Percentiles rank a stretch among this genome's conserved stretches.
These are phyloP conservation scores for Phytophthora europaea DNA, from an alignment of 352 stramenopile species.

Conservation along the genomic window DNA sequence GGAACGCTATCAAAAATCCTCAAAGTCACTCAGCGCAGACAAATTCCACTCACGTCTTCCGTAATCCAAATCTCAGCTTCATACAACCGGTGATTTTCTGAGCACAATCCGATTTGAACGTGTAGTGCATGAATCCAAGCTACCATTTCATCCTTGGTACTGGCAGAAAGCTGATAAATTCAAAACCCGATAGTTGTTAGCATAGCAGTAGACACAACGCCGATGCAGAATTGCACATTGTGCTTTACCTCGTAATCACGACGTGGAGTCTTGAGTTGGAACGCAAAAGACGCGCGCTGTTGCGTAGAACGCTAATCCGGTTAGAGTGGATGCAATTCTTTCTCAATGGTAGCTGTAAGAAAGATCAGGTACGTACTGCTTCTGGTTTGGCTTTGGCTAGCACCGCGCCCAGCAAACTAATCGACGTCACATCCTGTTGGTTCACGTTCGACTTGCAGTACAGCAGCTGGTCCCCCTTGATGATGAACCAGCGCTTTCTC, in stretches of 20 bases:
- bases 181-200: not conserved
- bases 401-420: constrained; percentile 81
- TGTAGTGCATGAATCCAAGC: constrained; percentile 86
- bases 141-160: constrained; percentile 84
- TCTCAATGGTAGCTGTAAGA: not conserved
- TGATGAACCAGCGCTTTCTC: constrained; percentile 89
- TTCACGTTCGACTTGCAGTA: constrained; percentile 90
- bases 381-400: constrained; percentile 82
- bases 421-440: constrained; percentile 83
- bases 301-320: not conserved
- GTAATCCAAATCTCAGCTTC: constrained; percentile 89
- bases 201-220: not conserved
- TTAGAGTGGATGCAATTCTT: constrained; percentile 9
- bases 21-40: too few relatives aligned
- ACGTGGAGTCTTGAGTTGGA: constrained; percentile 81
- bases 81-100: constrained; percentile 83
- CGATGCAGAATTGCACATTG: not conserved
- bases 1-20: not conserved
- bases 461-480: constrained; percentile 87
- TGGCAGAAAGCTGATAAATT: constrained; percentile 68
- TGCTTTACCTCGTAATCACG: constrained; percentile 72
- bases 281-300: constrained; percentile 78
- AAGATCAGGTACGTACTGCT: constrained; percentile 51
- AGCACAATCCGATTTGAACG: constrained; percentile 81
- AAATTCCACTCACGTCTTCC: constrained; percentile 68